Percentiles rank a stretch among this genome's conserved stretches.
phyloP scores from a whole-genome alignment of 345 rosid species.

The Salix udensis region DNA sequence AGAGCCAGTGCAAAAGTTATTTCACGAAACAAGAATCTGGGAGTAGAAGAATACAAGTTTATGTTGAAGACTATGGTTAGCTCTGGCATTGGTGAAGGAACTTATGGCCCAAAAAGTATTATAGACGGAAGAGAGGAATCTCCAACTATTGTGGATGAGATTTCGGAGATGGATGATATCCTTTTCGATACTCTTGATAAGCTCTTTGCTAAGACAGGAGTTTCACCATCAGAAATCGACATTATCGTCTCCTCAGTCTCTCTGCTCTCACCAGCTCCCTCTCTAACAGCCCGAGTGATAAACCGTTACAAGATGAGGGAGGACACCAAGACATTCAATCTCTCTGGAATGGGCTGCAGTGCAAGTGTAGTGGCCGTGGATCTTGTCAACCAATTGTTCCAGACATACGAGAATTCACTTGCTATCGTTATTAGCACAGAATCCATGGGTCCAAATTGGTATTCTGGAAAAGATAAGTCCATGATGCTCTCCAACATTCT shows the following conservation, averaged over 20 bases:
- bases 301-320: conserved; percentile 32
- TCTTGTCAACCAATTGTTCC: conserved; percentile 29
- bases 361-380: conserved; percentile 29
- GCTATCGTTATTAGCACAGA: conserved; percentile 37
- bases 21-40: conserved; percentile 10
- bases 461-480: conserved; percentile 29
- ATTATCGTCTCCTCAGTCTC: conserved; percentile 23
- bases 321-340: conserved; percentile 31
- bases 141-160: conserved; percentile 7
- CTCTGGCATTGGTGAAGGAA: conserved; percentile 24
- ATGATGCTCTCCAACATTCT: conserved; percentile 40
- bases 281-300: conserved; percentile 19
- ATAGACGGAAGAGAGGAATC: conserved; percentile 25
- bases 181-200: conserved; percentile 17
- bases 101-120: conserved; percentile 14
- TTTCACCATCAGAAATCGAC: conserved; percentile 23
- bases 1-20: not conserved
- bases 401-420: conserved; percentile 13
- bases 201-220: conserved; percentile 20
- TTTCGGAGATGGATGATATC: conserved; percentile 22
- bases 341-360: conserved; percentile 47
- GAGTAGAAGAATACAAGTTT: conserved; percentile 17
- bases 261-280: conserved; percentile 23
- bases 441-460: conserved; percentile 19
- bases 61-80: conserved; percentile 12